A percentile compares a stretch with the other conserved stretches of the same genome.
Conservation (phyloP, 2,329 filamentous ascomycete genomes). For the Thelonectria olida region DNA sequence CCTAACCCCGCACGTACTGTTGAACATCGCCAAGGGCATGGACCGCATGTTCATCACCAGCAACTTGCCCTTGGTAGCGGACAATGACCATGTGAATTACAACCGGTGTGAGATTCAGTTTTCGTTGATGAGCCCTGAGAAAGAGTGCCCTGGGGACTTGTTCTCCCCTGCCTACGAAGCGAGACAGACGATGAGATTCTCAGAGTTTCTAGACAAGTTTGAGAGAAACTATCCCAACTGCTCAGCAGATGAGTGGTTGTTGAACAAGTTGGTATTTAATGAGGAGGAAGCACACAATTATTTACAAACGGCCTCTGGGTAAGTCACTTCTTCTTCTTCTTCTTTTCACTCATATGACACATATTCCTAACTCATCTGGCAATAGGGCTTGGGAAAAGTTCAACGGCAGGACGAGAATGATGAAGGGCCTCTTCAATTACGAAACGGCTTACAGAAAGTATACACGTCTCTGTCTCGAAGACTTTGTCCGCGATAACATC, state of each 20-base stretch:
- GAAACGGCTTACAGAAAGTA: slow-evolving; percentile 70
- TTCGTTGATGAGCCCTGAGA: slow-evolving; percentile 54
- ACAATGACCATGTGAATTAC: slow-evolving; percentile 54
- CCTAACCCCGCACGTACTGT: slow-evolving; percentile 66
- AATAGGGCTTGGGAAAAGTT: slow-evolving; percentile 69
- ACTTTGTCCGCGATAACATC: slow-evolving; percentile 71
- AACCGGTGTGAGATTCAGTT: slow-evolving; percentile 70
- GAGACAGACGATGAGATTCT: slow-evolving; percentile 55
- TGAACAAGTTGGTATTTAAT: slow-evolving; percentile 68
- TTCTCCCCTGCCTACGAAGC: slow-evolving; percentile 60
- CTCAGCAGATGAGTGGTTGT: slow-evolving; percentile 62
- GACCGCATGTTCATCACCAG: slow-evolving; percentile 76
- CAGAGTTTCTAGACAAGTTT: slow-evolving; percentile 51
- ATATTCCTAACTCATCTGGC: slow-evolving; percentile 15
- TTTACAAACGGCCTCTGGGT: slow-evolving; percentile 64
- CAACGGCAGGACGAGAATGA: slow-evolving; percentile 74
- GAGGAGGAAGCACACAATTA: slow-evolving; percentile 67
- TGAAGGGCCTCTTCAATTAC: slow-evolving; percentile 78
- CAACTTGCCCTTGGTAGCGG: slow-evolving; percentile 54
- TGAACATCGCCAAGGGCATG: slow-evolving; percentile 64
- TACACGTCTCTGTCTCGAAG: slow-evolving; percentile 65
- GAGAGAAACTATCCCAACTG: slow-evolving; percentile 35
- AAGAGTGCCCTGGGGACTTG: slow-evolving; percentile 52
- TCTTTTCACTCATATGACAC: background rate
- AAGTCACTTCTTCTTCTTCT: slow-evolving; percentile 34